Evolutionary conservation across 2,329 filamentous ascomycete genomes (phyloP), one percentile per base, ranked within the genome.

Genomic region (Aspergillus hortae): DNA sequence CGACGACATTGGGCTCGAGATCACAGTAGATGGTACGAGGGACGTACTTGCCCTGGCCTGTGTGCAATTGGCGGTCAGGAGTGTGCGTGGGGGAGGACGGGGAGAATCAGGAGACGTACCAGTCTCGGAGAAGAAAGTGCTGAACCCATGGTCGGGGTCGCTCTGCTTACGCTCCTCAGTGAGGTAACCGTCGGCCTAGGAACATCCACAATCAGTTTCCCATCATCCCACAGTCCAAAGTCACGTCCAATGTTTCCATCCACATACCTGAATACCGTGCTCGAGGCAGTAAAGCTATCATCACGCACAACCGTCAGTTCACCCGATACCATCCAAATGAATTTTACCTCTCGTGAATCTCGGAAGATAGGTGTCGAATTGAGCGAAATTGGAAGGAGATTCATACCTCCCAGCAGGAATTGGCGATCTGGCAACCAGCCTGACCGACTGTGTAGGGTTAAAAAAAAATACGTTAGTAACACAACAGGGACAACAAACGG

Each of bases 51-150:
- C 94, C 94, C 80, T 96, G 87, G 71, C 92, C 92, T 97, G 47
- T n/a, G 35, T 6, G 44, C 23, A 36, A 52, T 57, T 49, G 56
- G 54, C 53, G 45, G 47, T 43, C 49, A 59, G 50, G 40, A 15
- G 21, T 11, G 12, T 33, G 27, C 43, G 6, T 27, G 17, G 27
- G 5, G 55, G 53, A 49, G 49, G 45, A 27, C 14, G 14, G 44
- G 50, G 15, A 9, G n/a, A 25, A 48, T 19, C 21, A 12, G 32
- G 7, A 51, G 53, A 57, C 80, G 65, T 89, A 97, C 94, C 92
- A 71, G 94, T 97, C 84, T 99, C 94, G 65, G 92, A 96, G 85
- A 99, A 99, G 85, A 99, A 99, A 70, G 94, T 99, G 83, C 92
- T 96, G 86, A 99, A 99, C 63, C 94, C 94, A 72, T 96, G 89